Base-by-base conservation (phyloP, 805 yeast genomes). In the Kregervanrija pseudodelftensis region DNA sequence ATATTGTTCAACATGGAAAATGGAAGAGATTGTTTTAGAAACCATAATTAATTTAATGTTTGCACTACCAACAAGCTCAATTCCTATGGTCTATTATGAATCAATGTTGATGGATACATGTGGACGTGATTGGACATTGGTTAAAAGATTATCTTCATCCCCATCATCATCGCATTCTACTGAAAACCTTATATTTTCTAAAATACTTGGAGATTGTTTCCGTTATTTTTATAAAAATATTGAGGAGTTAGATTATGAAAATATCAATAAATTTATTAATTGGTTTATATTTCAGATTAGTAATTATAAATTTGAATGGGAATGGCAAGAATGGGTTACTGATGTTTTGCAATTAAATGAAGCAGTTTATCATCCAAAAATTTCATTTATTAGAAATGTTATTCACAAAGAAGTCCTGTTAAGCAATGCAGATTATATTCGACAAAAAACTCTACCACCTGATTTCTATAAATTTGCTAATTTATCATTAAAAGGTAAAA, bases 271-370 rank as follows among this genome's bases (percentile, higher is more conserved):
- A 48, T 85, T 78, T 52, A 69, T 87, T 55, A 91, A 85, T 63
- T 93, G 98, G 98, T 82, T 95, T 70, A 74, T 95, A 1, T 82
- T 86, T 45, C 99, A 93, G 65, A 77, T 93, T 61, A 85, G 95
- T 56, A 93, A 91, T 60, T 93, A 91, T 63, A 89, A 85, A 46
- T 93, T 87, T 66, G 86, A 90, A 33, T 93, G 99, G 99, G 88
- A 89, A 59, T 93, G 99, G 99, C 79, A 77, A 50, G 98, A 90
- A 63, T 93, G 99, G 99, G 77, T 74, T 28, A 46, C 36, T 36
- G 66, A 63, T 2, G 85, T 81, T 55, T 72, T 82, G 0, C 55
- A 60, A n/a, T 62, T 60, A 39, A 64, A 68, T 8, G 62, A 69
- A 10, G 67, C 74, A 33, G 61, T 67, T 32, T 79, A 76, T 56